A percentile compares a stretch with the other conserved stretches of the same genome.
Conservation (phyloP, 2,329 filamentous ascomycete genomes). For the Pseudogymnoascus sp. region DNA sequence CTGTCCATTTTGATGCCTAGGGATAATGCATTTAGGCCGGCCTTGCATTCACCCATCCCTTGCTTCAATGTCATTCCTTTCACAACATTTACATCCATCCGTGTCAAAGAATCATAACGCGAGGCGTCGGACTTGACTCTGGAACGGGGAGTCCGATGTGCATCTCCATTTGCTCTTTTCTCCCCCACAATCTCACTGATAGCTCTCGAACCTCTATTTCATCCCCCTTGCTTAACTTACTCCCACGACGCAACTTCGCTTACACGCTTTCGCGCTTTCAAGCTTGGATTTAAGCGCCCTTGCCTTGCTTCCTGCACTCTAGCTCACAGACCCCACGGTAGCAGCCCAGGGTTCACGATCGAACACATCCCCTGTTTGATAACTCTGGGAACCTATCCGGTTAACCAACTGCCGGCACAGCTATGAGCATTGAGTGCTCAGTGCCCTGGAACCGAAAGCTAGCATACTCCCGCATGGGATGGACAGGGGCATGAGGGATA, state of each 20-base stretch:
- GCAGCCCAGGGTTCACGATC: not conserved
- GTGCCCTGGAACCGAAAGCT: not conserved
- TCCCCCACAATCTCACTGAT: not conserved
- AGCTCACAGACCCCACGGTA: not conserved
- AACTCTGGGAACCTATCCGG: not conserved
- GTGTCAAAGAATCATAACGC: not conserved
- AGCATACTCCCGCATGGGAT: not conserved
- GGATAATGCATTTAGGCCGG: not conserved
- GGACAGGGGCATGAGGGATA: not conserved
- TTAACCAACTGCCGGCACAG: not conserved
- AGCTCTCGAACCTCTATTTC: not conserved
- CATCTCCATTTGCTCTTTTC: not conserved
- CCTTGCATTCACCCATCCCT: not conserved
- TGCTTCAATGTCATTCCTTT: not conserved
- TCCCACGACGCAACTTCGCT: not conserved
- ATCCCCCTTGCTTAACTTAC: not conserved
- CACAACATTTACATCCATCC: not conserved
- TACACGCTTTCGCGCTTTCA: not conserved
- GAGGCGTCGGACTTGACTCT: not conserved
- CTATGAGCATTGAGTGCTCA: not conserved
- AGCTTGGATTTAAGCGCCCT: not conserved
- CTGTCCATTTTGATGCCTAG: not conserved
- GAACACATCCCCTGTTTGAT: not conserved
- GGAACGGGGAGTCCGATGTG: not conserved
- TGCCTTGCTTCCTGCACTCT: not conserved